These are phyloP conservation scores for Chrysophaeum taylorii DNA, from an alignment of 352 stramenopile species.

Conservation along the genomic window DNA sequence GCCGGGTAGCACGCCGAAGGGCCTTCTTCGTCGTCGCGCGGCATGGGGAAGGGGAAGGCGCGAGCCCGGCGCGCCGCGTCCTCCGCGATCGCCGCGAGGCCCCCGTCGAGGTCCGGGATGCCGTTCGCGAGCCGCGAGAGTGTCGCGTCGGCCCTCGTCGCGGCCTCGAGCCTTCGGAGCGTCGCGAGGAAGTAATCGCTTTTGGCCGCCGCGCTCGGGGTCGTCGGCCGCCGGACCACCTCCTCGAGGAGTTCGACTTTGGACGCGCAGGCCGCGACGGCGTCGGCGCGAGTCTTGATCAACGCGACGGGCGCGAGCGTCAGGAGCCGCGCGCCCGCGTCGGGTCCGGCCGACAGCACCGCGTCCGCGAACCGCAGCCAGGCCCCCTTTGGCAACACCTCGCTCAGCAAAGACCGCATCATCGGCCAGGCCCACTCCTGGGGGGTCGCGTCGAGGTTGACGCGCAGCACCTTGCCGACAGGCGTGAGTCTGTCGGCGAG, in stretches of 20 bases:
- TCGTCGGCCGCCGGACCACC: background rate
- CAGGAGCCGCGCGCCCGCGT: constrained; percentile 34
- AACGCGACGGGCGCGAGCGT: constrained; percentile 32
- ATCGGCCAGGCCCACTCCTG: constrained; percentile 62
- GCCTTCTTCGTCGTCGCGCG: too few relatives aligned
- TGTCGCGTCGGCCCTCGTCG: background rate
- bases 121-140: background rate
- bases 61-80: background rate
- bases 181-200: background rate
- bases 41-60: background rate
- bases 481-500: constrained; percentile 56
- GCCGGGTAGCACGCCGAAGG: background rate
- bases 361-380: constrained; percentile 76
- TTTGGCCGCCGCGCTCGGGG: too few relatives aligned
- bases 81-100: background rate
- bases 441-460: constrained; percentile 43
- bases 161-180: background rate
- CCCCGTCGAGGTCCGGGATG: background rate
- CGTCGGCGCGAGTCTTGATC: constrained; percentile 19
- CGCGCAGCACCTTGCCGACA: constrained; percentile 62
- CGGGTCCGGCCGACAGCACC: constrained; percentile 55
- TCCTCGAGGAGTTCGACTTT: constrained; percentile 30
- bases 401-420: constrained; percentile 67
- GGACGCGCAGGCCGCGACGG: constrained; percentile 46
- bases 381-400: constrained; percentile 67